phyloP scores from a whole-genome alignment of 1,284 basidiomycete species.

The Coriolopsis trogii region DNA sequence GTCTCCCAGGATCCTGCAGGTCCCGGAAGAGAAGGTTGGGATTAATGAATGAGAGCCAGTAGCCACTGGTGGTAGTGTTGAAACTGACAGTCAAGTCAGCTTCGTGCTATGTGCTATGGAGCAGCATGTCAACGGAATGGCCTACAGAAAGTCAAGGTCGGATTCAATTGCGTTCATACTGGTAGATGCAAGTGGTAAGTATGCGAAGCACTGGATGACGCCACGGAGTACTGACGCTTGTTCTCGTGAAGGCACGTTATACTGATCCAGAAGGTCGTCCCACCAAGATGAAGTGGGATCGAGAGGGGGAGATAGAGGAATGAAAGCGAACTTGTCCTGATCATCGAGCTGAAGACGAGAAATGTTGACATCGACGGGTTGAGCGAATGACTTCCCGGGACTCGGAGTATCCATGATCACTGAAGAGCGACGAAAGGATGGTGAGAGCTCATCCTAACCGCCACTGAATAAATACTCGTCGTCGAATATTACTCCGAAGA shows the following conservation, averaged over 20 bases:
- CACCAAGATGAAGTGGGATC: conserved; percentile 62
- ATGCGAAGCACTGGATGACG: conserved; percentile 1
- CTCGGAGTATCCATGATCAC: conserved; percentile 27
- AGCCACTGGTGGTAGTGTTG: conserved; percentile 48
- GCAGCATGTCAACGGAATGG: conserved; percentile 10
- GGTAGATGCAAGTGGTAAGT: conserved; percentile 8
- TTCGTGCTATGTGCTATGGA: too few species aligned
- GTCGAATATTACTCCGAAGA: conserved; percentile 26
- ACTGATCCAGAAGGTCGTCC: conserved; percentile 58
- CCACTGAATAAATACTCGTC: conserved; percentile 38
- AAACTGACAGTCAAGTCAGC: conserved; percentile 39
- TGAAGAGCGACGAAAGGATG: conserved; percentile 29
- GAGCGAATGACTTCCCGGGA: conserved; percentile 22
- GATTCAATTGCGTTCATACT: conserved; percentile 55
- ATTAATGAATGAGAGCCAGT: conserved; percentile 71
- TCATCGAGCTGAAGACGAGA: conserved; percentile 17
- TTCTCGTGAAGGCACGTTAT: conserved; percentile 42
- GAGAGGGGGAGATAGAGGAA: conserved; percentile 39
- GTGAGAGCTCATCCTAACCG: conserved; percentile 33
- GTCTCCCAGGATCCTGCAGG: conserved; percentile 51
- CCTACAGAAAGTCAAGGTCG: conserved; percentile 61
- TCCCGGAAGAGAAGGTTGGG: conserved; percentile 53
- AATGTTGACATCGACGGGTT: conserved; percentile 25
- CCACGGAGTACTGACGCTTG: conserved; percentile 42
- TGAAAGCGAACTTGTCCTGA: conserved; percentile 19